These are phyloP conservation scores for Dissophora ornata DNA, from an alignment of 192 early-diverging fungal genomes.

Conservation along the genomic window DNA sequence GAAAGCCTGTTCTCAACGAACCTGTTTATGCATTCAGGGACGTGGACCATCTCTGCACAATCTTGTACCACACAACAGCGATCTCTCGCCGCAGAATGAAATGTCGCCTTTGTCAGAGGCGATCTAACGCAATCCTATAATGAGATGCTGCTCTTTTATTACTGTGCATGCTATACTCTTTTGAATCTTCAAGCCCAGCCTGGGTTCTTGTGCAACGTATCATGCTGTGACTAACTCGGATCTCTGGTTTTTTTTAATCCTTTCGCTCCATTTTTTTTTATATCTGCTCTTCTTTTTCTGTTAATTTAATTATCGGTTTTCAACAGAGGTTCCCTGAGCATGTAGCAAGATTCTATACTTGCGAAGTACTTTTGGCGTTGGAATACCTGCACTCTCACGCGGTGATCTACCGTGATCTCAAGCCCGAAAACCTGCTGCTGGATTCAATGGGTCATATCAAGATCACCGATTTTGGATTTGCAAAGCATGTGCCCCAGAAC, in stretches of 20 bases:
- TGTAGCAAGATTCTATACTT: slow-evolving; percentile 80
- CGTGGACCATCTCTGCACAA: too few relatives aligned
- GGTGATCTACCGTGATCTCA: slow-evolving; percentile 86
- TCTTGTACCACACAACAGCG: too few relatives aligned
- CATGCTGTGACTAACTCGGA: background rate
- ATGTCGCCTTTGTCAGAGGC: too few relatives aligned
- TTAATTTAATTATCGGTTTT: too few relatives aligned
- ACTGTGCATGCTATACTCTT: too few relatives aligned
- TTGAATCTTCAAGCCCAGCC: background rate
- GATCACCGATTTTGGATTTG: slow-evolving; percentile 91
- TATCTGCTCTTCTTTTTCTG: background rate
- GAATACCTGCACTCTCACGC: slow-evolving; percentile 84
- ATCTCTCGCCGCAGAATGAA: too few relatives aligned
- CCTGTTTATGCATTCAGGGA: too few relatives aligned
- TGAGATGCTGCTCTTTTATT: background rate
- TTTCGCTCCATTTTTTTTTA: background rate
- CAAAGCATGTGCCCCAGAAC: slow-evolving; percentile 83
- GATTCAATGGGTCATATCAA: slow-evolving; percentile 87
- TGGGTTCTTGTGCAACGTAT: too few relatives aligned
- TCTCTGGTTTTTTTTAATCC: background rate
- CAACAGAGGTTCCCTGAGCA: slow-evolving; percentile 77
- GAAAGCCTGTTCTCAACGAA: too few relatives aligned
- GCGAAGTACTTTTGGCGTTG: slow-evolving; percentile 79
- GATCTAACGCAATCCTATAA: background rate
- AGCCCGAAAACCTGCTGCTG: slow-evolving; percentile 84